These are phyloP conservation scores for Dioscorea zingiberensis DNA, from an alignment of 106 monocot genomes.

Conservation along the genomic window DNA sequence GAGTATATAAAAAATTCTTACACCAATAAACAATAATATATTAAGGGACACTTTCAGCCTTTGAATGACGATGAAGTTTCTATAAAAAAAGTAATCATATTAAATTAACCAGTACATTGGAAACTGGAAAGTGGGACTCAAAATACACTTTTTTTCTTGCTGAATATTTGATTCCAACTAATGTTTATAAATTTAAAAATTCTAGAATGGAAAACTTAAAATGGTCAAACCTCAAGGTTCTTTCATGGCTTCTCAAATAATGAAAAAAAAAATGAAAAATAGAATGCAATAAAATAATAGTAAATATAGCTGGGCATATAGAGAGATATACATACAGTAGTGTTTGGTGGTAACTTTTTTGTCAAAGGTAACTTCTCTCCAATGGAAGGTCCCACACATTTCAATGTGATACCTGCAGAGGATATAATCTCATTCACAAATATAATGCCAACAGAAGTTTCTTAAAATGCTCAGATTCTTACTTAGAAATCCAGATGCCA, in stretches of 20 bases:
- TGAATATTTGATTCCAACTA: too few relatives aligned
- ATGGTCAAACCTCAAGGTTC: too few relatives aligned
- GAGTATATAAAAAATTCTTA: too few relatives aligned
- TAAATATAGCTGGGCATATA: background rate
- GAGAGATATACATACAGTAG: conserved; percentile 56
- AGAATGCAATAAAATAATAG: background rate
- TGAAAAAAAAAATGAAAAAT: background rate
- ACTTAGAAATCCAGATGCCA: conserved; percentile 80
- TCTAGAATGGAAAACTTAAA: too few relatives aligned
- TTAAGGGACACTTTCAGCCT: too few relatives aligned
- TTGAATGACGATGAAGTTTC: too few relatives aligned
- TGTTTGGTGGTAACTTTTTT: conserved; percentile 79
- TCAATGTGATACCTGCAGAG: conserved; percentile 68
- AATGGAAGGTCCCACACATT: conserved; percentile 87
- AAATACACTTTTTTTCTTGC: background rate
- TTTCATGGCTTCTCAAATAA: background rate
- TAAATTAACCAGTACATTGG: too few relatives aligned
- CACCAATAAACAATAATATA: too few relatives aligned
- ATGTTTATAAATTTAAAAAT: too few relatives aligned
- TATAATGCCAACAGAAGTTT: background rate
- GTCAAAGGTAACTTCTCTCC: conserved; percentile 74
- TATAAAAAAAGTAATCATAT: too few relatives aligned
- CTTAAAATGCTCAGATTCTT: conserved; percentile 10
- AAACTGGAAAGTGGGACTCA: too few relatives aligned
- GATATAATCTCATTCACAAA: background rate